Conservation (phyloP, 495 filamentous ascomycete genomes). For the Tricharina praecox region DNA sequence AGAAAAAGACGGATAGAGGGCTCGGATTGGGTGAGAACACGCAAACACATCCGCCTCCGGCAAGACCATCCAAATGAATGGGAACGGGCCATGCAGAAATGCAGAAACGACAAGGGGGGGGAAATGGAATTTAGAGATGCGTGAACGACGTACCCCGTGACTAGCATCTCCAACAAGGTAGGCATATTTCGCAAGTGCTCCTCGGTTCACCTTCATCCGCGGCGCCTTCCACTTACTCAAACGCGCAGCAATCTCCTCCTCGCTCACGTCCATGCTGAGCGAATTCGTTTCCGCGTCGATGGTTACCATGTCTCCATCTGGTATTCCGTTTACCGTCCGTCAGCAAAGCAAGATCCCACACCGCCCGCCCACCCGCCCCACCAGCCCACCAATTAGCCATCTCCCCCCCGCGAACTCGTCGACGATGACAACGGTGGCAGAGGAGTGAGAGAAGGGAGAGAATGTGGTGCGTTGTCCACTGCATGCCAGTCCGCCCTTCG, state of each 20-base stretch:
- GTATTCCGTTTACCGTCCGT: background rate
- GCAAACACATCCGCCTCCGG: background rate
- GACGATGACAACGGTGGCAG: too few species aligned
- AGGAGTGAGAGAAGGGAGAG: background rate
- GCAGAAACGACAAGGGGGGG: background rate
- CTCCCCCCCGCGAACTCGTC: too few species aligned
- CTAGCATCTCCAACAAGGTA: constrained; percentile 55
- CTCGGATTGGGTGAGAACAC: background rate
- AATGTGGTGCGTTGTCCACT: constrained; percentile 4
- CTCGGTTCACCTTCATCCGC: constrained; percentile 57
- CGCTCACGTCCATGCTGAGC: constrained; percentile 56
- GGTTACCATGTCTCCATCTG: constrained; percentile 62
- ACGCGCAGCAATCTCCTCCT: constrained; percentile 53
- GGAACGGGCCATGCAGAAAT: background rate
- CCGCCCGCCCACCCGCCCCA: too few species aligned
- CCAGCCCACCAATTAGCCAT: background rate
- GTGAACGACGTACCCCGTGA: constrained; percentile 37
- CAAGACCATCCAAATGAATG: background rate
- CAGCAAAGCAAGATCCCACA: too few species aligned
- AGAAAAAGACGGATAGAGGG: too few species aligned
- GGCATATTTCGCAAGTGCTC: constrained; percentile 83
- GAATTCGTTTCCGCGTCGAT: constrained; percentile 72
- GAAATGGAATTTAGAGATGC: constrained; percentile 10
- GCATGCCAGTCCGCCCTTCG: background rate
- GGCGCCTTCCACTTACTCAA: constrained; percentile 58